Base-by-base conservation (phyloP, 768 basidiomycete species). In the Auriscalpium vulgare region DNA sequence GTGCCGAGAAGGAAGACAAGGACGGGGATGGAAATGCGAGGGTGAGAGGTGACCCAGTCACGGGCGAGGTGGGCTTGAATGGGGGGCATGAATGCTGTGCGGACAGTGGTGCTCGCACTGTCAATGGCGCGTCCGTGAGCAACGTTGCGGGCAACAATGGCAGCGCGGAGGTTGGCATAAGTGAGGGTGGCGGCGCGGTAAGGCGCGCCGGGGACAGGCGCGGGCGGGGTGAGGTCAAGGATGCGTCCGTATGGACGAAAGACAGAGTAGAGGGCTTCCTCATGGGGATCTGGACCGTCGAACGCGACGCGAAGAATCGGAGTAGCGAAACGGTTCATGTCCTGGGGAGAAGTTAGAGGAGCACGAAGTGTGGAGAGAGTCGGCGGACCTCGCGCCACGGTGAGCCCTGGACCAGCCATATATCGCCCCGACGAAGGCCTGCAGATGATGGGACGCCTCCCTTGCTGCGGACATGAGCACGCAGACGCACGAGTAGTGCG, bases 1-100 rank as follows among this genome's bases (percentile, higher is more conserved):
- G 87, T 86, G 10, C 94, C 95, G n/a, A 98, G 68, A 2, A 98
- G 71, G 68, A 97, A 97, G 45, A 93, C 80, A 2, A 93, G 57
- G 16, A 93, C 68, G 0, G 93, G 92, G 3, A 94, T 68, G 52
- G 85, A 82, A 50, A 97, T 86, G 58, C 83, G 84, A 8, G 95
- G 95, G 71, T 98, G 95, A n/a, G 71, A 75, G 2, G 87, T 76
- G 58, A 93, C 75, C 88, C 93, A 97, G 67, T 85, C 84, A 36
- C 88, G 76, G 34, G 92, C 68, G 17, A 69, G 76, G 62, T 88
- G 85, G 0, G 77, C 79, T 64, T 83, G 80, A n/a, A 86, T 71
- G 14, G 86, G 84, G 47, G 74, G 74, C 62, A 84, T 76, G 64
- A 88, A 91, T 6, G 74, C 70, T 7, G 80, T 75, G 37, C 78